Evolutionary conservation across 139 green algal species (phyloP), one percentile per base, ranked within the genome.

Genomic region (Picochlorum sp.): DNA sequence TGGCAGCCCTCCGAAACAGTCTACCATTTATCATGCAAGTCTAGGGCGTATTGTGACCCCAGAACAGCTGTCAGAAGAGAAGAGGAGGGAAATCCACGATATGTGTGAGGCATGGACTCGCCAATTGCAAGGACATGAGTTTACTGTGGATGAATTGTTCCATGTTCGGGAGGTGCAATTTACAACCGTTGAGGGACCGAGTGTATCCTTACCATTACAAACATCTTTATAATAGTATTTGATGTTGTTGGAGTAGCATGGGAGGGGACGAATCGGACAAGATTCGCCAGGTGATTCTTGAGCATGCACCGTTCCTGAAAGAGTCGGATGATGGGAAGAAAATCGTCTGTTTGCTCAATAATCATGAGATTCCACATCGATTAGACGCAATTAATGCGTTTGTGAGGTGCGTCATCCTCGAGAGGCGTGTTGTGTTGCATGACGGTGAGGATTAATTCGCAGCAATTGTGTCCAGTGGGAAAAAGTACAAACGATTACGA

Each of bases 21-120:
- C 49, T 23, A 82, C 63, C 67, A 82, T 82, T 41, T 62, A 81
- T 50, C 76, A 82, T 57, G 57, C 72, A 47, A 81, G 68, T 41
- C 52, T 82, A 9, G 69, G 31, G 4, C 66, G 76, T 15, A 23
- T 82, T 51, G 49, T 82, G 7, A 54, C 49, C 0, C 41, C 62
- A 7, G 34, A 58, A 4, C 73, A 78, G 37, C 66, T 82, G 24
- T 58, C n/a, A 1, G 13, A 15, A 4, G 49, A 71, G 21, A 15
- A 70, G 4, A 57, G 67, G 3, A 30, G 67, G 16, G 10, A 23
- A 9, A 44, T 77, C 11, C 71, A 81, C 45, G 66, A 26, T 3
- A 47, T 60, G 49, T 77, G 70, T 57, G 65, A 72, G 23, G 6
- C 10, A 18, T 73, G 64, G 64, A 73, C 8, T 15, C 49, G 58